A percentile compares a stretch with the other conserved stretches of the same genome.
phyloP scores from a whole-genome alignment of 2,329 filamentous ascomycete genomes.

The Trichoderma breve region DNA sequence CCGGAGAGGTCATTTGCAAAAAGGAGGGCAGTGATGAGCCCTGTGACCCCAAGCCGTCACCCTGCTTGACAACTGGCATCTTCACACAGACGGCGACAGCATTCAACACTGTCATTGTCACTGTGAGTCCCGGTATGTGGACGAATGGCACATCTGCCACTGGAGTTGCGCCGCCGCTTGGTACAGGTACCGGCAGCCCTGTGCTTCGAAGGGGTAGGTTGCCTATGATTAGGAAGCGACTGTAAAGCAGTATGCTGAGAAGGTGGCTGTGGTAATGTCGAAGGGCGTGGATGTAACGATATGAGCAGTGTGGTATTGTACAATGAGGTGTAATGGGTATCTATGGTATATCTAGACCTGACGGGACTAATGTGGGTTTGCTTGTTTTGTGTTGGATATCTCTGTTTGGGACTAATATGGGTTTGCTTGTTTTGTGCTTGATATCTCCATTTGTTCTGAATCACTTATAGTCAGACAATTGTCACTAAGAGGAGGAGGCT shows the following conservation, averaged over 20 bases:
- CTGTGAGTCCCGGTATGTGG: conserved; percentile 22
- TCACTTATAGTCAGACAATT: background rate
- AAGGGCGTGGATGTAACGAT: background rate
- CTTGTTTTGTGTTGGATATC: background rate
- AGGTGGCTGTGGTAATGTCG: background rate
- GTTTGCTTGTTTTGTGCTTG: background rate
- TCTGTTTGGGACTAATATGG: background rate
- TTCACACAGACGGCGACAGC: conserved; percentile 35
- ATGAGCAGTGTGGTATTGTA: background rate
- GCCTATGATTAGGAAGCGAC: background rate
- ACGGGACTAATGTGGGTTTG: background rate
- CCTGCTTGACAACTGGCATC: conserved; percentile 25
- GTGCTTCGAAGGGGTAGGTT: background rate
- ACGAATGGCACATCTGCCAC: conserved; percentile 1
- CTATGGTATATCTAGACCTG: background rate
- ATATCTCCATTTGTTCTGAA: background rate
- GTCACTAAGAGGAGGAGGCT: background rate
- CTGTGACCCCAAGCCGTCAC: conserved; percentile 25
- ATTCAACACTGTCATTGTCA: conserved; percentile 39
- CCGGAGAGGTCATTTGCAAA: conserved; percentile 31
- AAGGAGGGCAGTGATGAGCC: conserved; percentile 30
- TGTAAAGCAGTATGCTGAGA: background rate
- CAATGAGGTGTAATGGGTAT: background rate
- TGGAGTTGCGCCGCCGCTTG: background rate
- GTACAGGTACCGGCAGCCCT: background rate